A percentile compares a stretch with the other conserved stretches of the same genome.
Conservation (phyloP, 257 asterid genomes). For the Primulina huaijiensis region DNA sequence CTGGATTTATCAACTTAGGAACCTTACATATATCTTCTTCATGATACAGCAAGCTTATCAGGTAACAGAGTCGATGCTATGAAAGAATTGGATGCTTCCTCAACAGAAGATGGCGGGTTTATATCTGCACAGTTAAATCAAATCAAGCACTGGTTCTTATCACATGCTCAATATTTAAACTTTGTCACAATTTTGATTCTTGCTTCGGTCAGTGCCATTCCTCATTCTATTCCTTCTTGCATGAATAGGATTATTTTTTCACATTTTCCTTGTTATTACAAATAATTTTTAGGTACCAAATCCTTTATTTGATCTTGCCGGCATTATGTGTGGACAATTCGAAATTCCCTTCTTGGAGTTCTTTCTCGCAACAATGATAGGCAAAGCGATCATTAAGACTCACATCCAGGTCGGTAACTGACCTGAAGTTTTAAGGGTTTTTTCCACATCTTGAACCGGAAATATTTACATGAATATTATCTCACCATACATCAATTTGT, state of each 20-base stretch:
- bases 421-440: conserved; percentile 3
- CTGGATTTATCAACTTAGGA: background rate
- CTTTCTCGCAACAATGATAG: conserved; percentile 77
- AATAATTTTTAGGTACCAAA: conserved; percentile 67
- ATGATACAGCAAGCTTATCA: conserved; percentile 58
- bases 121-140: conserved; percentile 39
- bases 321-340: conserved; percentile 96
- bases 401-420: conserved; percentile 68
- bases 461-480: conserved; percentile 3
- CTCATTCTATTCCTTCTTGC: background rate
- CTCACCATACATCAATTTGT: conserved; percentile 5
- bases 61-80: conserved; percentile 56
- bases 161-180: conserved; percentile 71
- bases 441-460: background rate
- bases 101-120: conserved; percentile 45
- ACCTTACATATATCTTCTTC: conserved; percentile 20
- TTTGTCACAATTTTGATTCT: conserved; percentile 68
- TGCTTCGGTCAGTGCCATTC: conserved; percentile 64
- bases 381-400: conserved; percentile 89
- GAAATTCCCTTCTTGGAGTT: conserved; percentile 92
- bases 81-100: conserved; percentile 50
- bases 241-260: conserved; percentile 5
- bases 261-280: conserved; percentile 1
- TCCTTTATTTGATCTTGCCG: conserved; percentile 96
- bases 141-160: conserved; percentile 64